phyloP scores from a whole-genome alignment of 2,329 filamentous ascomycete species.

The Paraconiothyrium sp. region DNA sequence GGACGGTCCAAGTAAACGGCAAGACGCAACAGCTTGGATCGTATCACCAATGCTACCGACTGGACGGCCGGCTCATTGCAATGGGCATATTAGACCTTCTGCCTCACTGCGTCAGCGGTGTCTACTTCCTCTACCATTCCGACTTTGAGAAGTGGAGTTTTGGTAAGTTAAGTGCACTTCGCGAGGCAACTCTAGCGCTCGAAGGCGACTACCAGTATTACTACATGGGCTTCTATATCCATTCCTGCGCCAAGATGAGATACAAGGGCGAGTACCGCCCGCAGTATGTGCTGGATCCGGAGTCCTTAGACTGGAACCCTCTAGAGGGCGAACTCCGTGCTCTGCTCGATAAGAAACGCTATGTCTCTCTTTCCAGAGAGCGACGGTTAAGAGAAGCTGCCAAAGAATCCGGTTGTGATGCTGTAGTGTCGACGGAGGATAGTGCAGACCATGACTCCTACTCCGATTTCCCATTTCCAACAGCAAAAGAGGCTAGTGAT shows the following conservation, averaged over 20 bases:
- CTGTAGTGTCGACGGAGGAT: neutral
- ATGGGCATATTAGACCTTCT: slow-evolving; percentile 81
- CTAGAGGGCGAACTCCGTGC: slow-evolving; percentile 63
- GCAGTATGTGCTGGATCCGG: slow-evolving; percentile 77
- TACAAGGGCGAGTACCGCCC: slow-evolving; percentile 85
- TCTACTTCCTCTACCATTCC: slow-evolving; percentile 85
- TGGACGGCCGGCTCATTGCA: slow-evolving; percentile 79
- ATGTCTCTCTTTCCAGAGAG: slow-evolving; percentile 56
- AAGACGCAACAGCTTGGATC: slow-evolving; percentile 72
- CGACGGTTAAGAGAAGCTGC: slow-evolving; percentile 32
- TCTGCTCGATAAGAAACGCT: slow-evolving; percentile 66
- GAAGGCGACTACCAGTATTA: slow-evolving; percentile 78
- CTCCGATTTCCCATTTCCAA: slow-evolving; percentile 37
- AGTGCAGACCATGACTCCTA: slow-evolving; percentile 23
- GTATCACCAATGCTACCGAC: slow-evolving; percentile 82
- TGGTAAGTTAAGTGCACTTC: slow-evolving; percentile 78
- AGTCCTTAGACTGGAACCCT: slow-evolving; percentile 69
- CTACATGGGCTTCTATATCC: slow-evolving; percentile 87
- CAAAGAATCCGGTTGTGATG: slow-evolving; percentile 3
- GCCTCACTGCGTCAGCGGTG: slow-evolving; percentile 79
- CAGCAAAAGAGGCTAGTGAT: slow-evolving; percentile 41
- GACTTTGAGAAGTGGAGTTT: slow-evolving; percentile 75
- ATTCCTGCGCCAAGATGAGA: slow-evolving; percentile 81
- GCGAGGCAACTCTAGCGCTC: slow-evolving; percentile 75
- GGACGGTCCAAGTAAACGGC: slow-evolving; percentile 56